Conservation (phyloP, 2,329 filamentous ascomycete species). For the Biscogniauxia marginata region DNA sequence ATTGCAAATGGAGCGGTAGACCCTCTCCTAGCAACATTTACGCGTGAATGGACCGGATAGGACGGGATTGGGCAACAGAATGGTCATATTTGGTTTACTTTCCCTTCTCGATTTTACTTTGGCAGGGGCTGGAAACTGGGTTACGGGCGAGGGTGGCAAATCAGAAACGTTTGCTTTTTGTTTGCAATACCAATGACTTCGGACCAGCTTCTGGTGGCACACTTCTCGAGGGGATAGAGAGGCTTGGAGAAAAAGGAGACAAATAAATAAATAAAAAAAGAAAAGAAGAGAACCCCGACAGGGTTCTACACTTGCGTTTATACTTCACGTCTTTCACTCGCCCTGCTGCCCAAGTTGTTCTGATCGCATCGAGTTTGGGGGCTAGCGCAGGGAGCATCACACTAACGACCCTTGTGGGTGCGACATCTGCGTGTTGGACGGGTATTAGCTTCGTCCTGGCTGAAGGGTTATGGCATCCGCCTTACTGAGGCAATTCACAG, state of each 20-base stretch:
- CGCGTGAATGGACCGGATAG: conserved; percentile 28
- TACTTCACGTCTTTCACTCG: conserved; percentile 30
- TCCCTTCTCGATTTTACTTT: conserved; percentile 27
- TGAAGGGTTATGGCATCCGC: conserved; percentile 11
- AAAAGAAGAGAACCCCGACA: conserved; percentile 7
- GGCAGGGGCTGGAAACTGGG: conserved; percentile 16
- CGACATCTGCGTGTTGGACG: conserved; percentile 3
- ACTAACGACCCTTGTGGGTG: conserved; percentile 34
- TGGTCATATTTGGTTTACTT: conserved; percentile 17
- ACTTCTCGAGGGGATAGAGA: conserved; percentile 19
- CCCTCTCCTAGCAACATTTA: conserved; percentile 24
- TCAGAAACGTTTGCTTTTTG: conserved; percentile 16
- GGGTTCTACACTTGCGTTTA: conserved; percentile 25
- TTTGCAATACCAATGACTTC: conserved; percentile 20
- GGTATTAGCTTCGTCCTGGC: conserved; percentile 13
- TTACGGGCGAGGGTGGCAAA: conserved; percentile 13
- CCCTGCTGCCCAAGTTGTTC: conserved; percentile 24
- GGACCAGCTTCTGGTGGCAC: conserved; percentile 15
- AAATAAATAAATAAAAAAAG: conserved; percentile 11
- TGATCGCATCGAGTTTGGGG: conserved; percentile 27
- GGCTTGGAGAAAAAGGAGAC: conserved; percentile 21
- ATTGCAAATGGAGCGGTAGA: conserved; percentile 30
- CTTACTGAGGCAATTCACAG: conserved; percentile 12
- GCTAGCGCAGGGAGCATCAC: conserved; percentile 23
- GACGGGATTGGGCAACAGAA: conserved; percentile 26